Base-by-base conservation (phyloP, 208 protist species). In the Leishmania gerbilli region DNA sequence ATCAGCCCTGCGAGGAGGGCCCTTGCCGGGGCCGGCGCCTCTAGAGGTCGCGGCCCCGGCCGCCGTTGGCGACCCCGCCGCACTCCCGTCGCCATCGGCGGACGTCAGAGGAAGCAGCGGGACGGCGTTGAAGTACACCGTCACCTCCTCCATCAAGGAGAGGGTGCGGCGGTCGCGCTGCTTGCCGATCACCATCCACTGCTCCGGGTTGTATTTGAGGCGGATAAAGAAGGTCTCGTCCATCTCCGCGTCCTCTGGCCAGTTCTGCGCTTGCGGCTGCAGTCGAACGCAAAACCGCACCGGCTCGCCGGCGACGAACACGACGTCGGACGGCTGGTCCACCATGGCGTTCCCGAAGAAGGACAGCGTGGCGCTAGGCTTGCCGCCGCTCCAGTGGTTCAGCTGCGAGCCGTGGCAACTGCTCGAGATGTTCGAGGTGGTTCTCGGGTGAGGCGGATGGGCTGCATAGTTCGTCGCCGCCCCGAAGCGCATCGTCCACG, bases 121-220 rank as follows among this genome's bases (percentile, higher is more conserved):
- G 17, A 97, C 88, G 3, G 92, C 92, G 17, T 92, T 95, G 79
- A 94, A 96, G 79, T 88, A 87, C 47, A 95, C 71, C 31, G 84
- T 90, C 37, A 84, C 81, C 45, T 93, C 88, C 34, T 96, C 90
- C 90, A 92, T 92, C 76, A 94, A 82, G 1, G 94, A 96, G 1
- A 97, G 87, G 37, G 82, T 87, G 15, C 84, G 88, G 7, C 90
- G 92, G 64, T 93, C 77, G 31, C 92, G 88, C 81, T 94, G 89
- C 80, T 91, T 92, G 42, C 94, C 94, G n/a, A 91, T 88, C 47
- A 96, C 87, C 85, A 95, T 89, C 92, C 94, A 97, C 83, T 91
- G 81, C 71, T 81, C 42, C n/a, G 92, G 80, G 79, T 95, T 88
- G 69, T 84, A 89, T 75, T 89, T 84, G 40, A 97, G 89, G 5